These are phyloP conservation scores for Alternaria hordeiaustralica DNA, from an alignment of 2,329 filamentous ascomycete genomes.

Conservation along the genomic window DNA sequence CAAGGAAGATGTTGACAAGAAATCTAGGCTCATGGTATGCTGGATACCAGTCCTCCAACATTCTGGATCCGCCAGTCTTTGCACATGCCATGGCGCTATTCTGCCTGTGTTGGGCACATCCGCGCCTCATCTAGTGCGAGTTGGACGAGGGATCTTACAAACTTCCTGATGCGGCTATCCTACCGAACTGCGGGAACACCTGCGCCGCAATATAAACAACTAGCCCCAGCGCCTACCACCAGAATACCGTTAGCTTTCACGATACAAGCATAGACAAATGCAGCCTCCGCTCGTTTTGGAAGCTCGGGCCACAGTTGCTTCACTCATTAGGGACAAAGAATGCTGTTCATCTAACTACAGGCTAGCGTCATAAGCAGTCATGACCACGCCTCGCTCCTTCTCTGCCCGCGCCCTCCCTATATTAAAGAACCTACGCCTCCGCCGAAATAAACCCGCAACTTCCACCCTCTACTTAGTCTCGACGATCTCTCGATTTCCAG, in stretches of 20 bases:
- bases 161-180: background rate
- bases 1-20: no score
- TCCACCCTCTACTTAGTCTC: background rate
- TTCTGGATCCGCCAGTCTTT: no score
- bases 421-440: background rate
- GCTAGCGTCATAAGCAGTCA: background rate
- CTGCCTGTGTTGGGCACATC: background rate
- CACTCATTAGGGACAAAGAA: background rate
- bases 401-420: background rate
- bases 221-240: background rate
- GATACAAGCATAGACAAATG: background rate
- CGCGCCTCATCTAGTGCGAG: background rate
- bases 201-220: background rate
- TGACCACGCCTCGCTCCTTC: background rate
- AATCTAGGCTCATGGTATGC: no score
- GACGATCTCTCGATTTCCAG: background rate
- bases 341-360: background rate
- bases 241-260: background rate
- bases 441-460: background rate
- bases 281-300: background rate
- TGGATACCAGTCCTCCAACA: no score
- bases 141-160: background rate
- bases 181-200: background rate
- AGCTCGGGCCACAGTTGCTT: background rate
- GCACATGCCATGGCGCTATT: background rate